These are phyloP conservation scores for Erigeron canadensis DNA, from an alignment of 129 eudicot genomes.

Conservation along the genomic window DNA sequence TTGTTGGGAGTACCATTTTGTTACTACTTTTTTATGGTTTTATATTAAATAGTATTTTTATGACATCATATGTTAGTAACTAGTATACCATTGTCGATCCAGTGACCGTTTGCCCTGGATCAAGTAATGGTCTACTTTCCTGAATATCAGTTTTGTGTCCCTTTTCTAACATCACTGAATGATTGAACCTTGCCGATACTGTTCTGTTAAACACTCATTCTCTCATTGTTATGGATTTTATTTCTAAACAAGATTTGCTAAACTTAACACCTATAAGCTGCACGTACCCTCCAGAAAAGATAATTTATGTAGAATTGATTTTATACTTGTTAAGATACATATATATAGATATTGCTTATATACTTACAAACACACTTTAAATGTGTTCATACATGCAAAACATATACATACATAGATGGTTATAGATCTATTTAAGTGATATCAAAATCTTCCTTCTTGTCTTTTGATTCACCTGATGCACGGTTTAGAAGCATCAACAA, in stretches of 20 bases:
- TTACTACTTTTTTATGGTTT: neutral
- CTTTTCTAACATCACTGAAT: neutral
- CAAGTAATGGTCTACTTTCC: neutral
- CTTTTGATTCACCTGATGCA: constrained; percentile 31
- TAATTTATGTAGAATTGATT: too few relatives aligned
- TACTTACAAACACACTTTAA: neutral
- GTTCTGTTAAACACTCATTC: neutral
- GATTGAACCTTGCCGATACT: neutral
- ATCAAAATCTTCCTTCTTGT: constrained; percentile 36
- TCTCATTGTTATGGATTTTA: too few relatives aligned
- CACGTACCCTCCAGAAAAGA: too few relatives aligned
- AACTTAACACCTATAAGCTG: too few relatives aligned
- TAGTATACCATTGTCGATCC: neutral
- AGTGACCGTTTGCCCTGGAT: neutral
- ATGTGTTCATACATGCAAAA: neutral
- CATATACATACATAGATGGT: neutral
- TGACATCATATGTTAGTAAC: neutral
- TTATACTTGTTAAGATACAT: neutral
- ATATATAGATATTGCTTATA: neutral
- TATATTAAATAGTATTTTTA: neutral
- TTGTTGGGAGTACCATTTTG: neutral
- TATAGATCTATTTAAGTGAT: constrained; percentile 31
- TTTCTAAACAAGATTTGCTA: too few relatives aligned
- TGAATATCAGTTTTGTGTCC: neutral
- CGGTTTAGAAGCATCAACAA: constrained; percentile 44